Evolutionary conservation across 2,329 filamentous ascomycete species (phyloP).

Genomic region (Stachybotrys chlorohalonatus): DNA sequence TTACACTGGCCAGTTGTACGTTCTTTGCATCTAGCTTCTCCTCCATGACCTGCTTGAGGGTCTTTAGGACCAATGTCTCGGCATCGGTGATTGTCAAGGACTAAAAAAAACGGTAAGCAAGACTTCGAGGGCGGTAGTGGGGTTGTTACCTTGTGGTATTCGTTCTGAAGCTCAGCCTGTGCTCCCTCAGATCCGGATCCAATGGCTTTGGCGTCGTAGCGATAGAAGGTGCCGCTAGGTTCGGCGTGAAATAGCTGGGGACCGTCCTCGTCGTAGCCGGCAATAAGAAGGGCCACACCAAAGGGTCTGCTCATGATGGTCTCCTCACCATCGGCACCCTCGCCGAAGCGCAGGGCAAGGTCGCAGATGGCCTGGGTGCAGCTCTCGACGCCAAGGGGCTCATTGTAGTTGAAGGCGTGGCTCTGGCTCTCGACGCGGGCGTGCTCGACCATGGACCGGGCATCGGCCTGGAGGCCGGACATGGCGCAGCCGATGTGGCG

Average conservation of each 20-base stretch:
- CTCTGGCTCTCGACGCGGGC: conserved; percentile 95
- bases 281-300: conserved; percentile 91
- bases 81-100: conserved; percentile 88
- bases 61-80: conserved; percentile 93
- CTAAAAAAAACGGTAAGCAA: conserved; percentile 24
- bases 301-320: conserved; percentile 98
- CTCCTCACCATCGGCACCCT: conserved; percentile 95
- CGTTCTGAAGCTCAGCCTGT: conserved; percentile 95
- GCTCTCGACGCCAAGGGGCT: conserved; percentile 89
- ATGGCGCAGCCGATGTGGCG: conserved; percentile 98
- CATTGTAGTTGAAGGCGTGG: conserved; percentile 96
- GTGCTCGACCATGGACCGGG: conserved; percentile 96
- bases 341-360: conserved; percentile 88
- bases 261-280: conserved; percentile 94
- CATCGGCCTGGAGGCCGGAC: conserved; percentile 95
- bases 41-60: conserved; percentile 99
- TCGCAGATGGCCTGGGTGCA: conserved; percentile 99
- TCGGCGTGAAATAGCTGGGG: conserved; percentile 97
- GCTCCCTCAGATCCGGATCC: conserved; percentile 95
- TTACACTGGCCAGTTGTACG: conserved; percentile 94
- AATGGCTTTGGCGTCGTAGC: conserved; percentile 98
- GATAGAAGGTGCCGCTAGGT: conserved; percentile 96
- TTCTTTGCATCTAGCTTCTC: conserved; percentile 99
- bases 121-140: neutral
- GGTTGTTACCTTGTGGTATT: conserved; percentile 73